Evolutionary conservation across 2,329 filamentous ascomycete genomes (phyloP), one percentile per base, ranked within the genome.

Genomic region (Trichophyton verrucosum): DNA sequence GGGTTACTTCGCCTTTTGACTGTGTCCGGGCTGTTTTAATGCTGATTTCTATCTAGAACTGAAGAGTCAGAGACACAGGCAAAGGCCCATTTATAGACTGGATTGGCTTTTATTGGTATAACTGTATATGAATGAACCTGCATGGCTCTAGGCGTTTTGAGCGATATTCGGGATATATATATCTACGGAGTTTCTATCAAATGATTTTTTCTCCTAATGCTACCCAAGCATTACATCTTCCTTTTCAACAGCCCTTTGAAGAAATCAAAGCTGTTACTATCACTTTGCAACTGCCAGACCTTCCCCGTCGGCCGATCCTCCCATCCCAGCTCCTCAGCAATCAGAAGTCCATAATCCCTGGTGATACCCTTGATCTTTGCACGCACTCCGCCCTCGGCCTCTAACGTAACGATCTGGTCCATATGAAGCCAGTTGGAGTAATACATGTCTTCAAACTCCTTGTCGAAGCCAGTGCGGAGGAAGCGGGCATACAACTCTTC

Each of bases 201-300:
- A 36, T 11, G 33, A 36, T 20, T 36, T 36, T 36, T 36, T 36
- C 24, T 27, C 17, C 24, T 24, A 42, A 15, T n/a, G 7, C 24
- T 6, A 13, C 61, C 1, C 3, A 27, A 6, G 24, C 24, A 27
- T 27, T 47, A 91, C 1, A 85, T 73, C 78, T 95, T 97, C 68
- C 86, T 82, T 77, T 84, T 89, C 20, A 99, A 77, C 68, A 99
- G 70, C 0, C 94, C 94, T 70, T 83, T 89, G 76, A 96, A 95
- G 73, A 96, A 99, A 75, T 99, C 94, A 77, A 99, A 99, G 73
- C 91, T 96, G 70, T 99, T 99, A 71, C 91, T 90, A 73, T 99
- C 94, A 72, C 91, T 96, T 78, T 96, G 91, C 74, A 99, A 75
- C 67, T 87, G 84, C 82, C 88, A 92, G 57, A 87, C 78, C 74